phyloP scores from a whole-genome alignment of 495 filamentous ascomycete genomes.

The Aspergillus baeticus region DNA sequence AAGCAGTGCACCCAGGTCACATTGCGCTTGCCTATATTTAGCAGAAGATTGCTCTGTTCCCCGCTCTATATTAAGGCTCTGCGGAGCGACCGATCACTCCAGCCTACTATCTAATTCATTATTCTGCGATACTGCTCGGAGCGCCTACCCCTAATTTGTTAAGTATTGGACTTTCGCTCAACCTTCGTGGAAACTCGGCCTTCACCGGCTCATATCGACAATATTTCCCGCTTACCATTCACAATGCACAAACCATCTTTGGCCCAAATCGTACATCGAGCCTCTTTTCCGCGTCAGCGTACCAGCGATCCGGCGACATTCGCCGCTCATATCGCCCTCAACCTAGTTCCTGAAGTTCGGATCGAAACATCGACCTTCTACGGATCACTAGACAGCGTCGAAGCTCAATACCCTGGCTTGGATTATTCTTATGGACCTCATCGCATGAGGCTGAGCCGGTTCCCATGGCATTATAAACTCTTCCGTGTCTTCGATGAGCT shows the following conservation, averaged over 20 bases:
- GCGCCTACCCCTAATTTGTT: background rate
- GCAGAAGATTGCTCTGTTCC: conserved; percentile 1
- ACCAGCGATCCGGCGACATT: conserved; percentile 56
- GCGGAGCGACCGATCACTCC: conserved; percentile 1
- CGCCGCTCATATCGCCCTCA: conserved; percentile 55
- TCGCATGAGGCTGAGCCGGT: conserved; percentile 79
- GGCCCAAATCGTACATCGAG: conserved; percentile 53
- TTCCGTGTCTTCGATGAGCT: conserved; percentile 82
- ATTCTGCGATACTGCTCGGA: conserved; percentile 5
- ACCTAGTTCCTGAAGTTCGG: conserved; percentile 87
- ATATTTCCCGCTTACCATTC: background rate
- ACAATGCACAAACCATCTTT: conserved; percentile 62
- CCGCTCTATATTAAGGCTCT: conserved; percentile 8
- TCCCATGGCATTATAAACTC: conserved; percentile 74
- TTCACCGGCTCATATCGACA: background rate
- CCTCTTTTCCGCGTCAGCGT: conserved; percentile 56
- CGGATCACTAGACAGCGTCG: conserved; percentile 76
- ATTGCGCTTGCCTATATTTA: conserved; percentile 11
- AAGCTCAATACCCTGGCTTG: conserved; percentile 87
- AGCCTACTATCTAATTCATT: conserved; percentile 4
- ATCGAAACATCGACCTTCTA: conserved; percentile 84
- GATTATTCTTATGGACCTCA: conserved; percentile 82
- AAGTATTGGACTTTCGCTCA: conserved; percentile 12
- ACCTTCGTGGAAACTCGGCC: background rate
- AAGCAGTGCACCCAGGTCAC: background rate